These are phyloP conservation scores for Venturia aucupariae DNA, from an alignment of 2,329 filamentous ascomycete species.

Conservation along the genomic window DNA sequence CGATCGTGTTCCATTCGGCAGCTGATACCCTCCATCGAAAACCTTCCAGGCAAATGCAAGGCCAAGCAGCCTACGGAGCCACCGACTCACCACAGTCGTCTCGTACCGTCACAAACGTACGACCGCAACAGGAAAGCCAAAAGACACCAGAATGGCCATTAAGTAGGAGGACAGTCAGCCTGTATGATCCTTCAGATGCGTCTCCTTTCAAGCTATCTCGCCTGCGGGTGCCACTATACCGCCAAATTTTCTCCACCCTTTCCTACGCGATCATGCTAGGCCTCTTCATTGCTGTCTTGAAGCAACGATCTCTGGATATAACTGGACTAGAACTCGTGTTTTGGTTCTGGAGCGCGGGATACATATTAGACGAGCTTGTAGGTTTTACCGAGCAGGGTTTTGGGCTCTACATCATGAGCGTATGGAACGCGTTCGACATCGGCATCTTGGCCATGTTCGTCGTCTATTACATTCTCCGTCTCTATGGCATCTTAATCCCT, in stretches of 20 bases:
- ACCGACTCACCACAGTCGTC: conserved; percentile 11
- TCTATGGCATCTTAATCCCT: conserved; percentile 78
- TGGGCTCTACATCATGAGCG: conserved; percentile 91
- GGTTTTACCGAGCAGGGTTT: conserved; percentile 97
- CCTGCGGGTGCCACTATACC: conserved; percentile 81
- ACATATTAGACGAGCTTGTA: conserved; percentile 92
- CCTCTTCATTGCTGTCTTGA: conserved; percentile 75
- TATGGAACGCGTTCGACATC: conserved; percentile 94
- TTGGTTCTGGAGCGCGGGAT: conserved; percentile 96
- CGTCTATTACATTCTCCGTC: conserved; percentile 79
- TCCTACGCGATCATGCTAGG: conserved; percentile 79
- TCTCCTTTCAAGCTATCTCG: conserved; percentile 87
- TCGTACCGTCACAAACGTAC: conserved; percentile 3
- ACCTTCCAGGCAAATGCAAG: conserved; percentile 29
- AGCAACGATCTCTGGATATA: conserved; percentile 66
- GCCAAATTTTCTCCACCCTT: conserved; percentile 79
- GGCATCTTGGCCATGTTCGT: conserved; percentile 80
- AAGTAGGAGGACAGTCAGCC: conserved; percentile 63
- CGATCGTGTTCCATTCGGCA: conserved; percentile 85
- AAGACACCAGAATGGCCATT: conserved; percentile 24
- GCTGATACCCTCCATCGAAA: conserved; percentile 74
- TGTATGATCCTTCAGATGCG: conserved; percentile 86
- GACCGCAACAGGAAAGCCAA: conserved; percentile 10
- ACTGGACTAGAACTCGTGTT: conserved; percentile 80
- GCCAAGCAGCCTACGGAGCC: conserved; percentile 20